Evolutionary conservation across 306 rosid species (phyloP).

Genomic region (Datisca glomerata): DNA sequence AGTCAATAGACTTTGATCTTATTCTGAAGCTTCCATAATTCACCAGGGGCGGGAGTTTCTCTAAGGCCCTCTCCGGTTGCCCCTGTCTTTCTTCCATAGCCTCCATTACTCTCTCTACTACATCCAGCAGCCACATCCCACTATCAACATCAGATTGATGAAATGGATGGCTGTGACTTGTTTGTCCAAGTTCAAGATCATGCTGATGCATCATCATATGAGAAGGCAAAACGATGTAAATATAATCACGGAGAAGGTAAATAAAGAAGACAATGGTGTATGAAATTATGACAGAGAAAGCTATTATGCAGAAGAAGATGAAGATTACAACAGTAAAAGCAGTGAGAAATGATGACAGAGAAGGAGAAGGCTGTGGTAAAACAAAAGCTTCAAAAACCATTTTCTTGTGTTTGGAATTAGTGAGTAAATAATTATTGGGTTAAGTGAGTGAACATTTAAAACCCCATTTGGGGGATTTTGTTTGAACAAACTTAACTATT

Average conservation of each 20-base stretch:
- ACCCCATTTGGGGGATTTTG: neutral
- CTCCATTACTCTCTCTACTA: constrained; percentile 1
- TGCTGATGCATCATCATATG: neutral
- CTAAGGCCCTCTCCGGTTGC: constrained; percentile 2
- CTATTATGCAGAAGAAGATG: constrained; percentile 14
- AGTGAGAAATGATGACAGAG: constrained; percentile 8
- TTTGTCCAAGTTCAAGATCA: constrained; percentile 4
- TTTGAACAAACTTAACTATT: neutral
- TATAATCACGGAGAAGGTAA: constrained; percentile 4
- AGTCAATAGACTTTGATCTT: constrained; percentile 9
- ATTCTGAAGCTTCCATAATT: constrained; percentile 9
- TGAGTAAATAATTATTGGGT: neutral
- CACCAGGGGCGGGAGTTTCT: constrained; percentile 10
- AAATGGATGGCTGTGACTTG: too few relatives aligned
- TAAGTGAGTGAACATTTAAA: neutral
- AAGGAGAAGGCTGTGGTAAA: constrained; percentile 4
- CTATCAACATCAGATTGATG: neutral
- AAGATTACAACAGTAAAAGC: constrained; percentile 1
- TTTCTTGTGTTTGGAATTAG: neutral
- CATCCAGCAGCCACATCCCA: constrained; percentile 4
- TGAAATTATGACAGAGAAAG: constrained; percentile 10
- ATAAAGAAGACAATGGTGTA: constrained; percentile 9
- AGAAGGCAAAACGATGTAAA: neutral
- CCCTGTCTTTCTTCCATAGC: neutral
- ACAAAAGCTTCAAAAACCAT: constrained; percentile 9